Evolutionary conservation across 495 filamentous ascomycete species (phyloP), one percentile per base, ranked within the genome.

Genomic region (Penicillium psychrofluorescens): DNA sequence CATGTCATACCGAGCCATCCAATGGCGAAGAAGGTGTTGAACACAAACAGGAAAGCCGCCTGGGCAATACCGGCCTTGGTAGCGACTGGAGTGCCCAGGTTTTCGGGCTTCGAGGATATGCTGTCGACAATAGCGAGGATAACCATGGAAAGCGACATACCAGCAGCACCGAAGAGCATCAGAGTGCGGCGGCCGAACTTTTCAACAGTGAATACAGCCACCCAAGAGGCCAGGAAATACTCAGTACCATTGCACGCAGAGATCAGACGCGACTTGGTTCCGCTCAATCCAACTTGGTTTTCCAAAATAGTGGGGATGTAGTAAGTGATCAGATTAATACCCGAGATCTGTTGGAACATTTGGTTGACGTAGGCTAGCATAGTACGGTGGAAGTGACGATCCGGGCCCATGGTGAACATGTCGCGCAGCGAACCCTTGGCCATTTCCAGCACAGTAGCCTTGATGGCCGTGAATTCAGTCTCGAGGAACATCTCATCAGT

Each of bases 1-100:
- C 81, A 86, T 15, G 73, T 82, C 81, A 87, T 87, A 28, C 83
- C 84, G 14, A 87, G 70, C 85, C 84, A 88, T 11, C 84, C 85
- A 44, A 86, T 66, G 5, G 83, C 83, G 51, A 88, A 89, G 68
- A 87, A 87, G 1, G 81, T 83, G 57, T 83, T 84, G 70, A 85
- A 88, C 15, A 85, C 66, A 59, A 89, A 89, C 28, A 85, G 61
- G 55, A 88, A 83, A 7, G 80, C 71, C 0, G 75, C 70, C 11
- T 75, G 76, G 2, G 68, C 74, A 13, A 76, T 68, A 38, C 67
- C 63, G 8, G 66, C 59, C 6, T 59, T 64, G 34, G 77, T 51
- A 10, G 49, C 46, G n/a, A 47, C 35, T 9, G 49, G 38, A 1
- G 36, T 44, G 6, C 32, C 57, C 6, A 68, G 55, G 32, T 65